A percentile compares a stretch with the other conserved stretches of the same genome.
Conservation (phyloP, 2,329 filamentous ascomycete species). For the Samsoniella hepiali region DNA sequence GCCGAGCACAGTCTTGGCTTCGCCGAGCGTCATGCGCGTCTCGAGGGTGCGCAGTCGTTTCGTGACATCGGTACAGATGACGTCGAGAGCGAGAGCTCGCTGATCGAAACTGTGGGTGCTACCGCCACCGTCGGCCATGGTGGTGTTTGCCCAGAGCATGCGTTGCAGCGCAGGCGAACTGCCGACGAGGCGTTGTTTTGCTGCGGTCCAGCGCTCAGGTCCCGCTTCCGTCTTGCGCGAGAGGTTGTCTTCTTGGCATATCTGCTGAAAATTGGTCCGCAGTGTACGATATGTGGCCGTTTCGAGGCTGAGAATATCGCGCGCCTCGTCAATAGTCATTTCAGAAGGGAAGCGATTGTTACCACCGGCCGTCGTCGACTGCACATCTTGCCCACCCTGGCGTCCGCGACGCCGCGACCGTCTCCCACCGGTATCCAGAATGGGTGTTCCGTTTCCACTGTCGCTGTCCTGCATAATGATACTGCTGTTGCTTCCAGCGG, state of each 20-base stretch:
- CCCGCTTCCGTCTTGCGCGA: conserved; percentile 74
- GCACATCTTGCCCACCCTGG: conserved; percentile 65
- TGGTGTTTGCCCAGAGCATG: conserved; percentile 47
- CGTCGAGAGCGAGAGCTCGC: conserved; percentile 68
- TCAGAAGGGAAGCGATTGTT: conserved; percentile 78
- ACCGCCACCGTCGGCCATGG: conserved; percentile 30
- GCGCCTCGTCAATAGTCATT: conserved; percentile 76
- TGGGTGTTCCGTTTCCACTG: not conserved
- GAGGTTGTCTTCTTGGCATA: conserved; percentile 65
- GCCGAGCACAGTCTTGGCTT: conserved; percentile 63
- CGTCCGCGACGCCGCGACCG: conserved; percentile 34
- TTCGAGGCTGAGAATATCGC: conserved; percentile 64
- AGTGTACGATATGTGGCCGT: conserved; percentile 60
- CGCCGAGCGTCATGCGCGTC: conserved; percentile 65
- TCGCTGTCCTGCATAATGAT: conserved; percentile 3
- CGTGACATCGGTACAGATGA: conserved; percentile 77
- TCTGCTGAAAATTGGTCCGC: conserved; percentile 63
- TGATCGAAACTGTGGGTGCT: conserved; percentile 41
- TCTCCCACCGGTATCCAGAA: conserved; percentile 7
- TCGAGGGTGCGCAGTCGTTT: conserved; percentile 69
- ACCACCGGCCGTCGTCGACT: conserved; percentile 64
- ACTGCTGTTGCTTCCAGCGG: not conserved
- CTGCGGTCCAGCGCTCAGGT: conserved; percentile 68
- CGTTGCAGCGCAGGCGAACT: conserved; percentile 61
- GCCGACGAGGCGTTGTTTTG: conserved; percentile 64